phyloP scores from a whole-genome alignment of 1,284 basidiomycete species.

The Pterulicium gracile region DNA sequence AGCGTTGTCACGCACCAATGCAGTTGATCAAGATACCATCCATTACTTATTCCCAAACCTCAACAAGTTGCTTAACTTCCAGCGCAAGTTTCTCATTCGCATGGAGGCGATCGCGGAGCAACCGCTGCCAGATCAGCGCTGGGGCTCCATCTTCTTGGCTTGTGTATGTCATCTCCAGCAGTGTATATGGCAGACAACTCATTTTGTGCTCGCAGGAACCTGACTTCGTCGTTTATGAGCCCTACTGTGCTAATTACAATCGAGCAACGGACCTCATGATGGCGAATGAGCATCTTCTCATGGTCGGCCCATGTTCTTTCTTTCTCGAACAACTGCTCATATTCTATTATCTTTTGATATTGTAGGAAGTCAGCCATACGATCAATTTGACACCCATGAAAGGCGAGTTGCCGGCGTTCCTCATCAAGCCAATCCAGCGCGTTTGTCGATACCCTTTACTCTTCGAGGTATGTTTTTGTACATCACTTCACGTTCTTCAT shows the following conservation, averaged over 20 bases:
- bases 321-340: conserved; percentile 17
- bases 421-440: conserved; percentile 87
- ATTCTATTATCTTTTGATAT: conserved; percentile 20
- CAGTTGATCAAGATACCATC: conserved; percentile 90
- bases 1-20: conserved; percentile 69
- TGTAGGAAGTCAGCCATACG: conserved; percentile 61
- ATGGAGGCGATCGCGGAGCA: conserved; percentile 80
- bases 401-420: conserved; percentile 82
- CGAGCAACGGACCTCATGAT: conserved; percentile 81
- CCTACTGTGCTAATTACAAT: conserved; percentile 95
- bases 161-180: conserved; percentile 47
- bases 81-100: conserved; percentile 92
- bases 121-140: conserved; percentile 81
- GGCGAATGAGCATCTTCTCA: conserved; percentile 73
- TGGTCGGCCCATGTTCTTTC: conserved; percentile 41
- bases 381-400: conserved; percentile 56
- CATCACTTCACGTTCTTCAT: conserved; percentile 31
- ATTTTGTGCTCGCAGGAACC: conserved; percentile 74
- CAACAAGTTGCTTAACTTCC: conserved; percentile 93
- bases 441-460: conserved; percentile 91
- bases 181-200: conserved; percentile 26
- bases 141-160: conserved; percentile 78
- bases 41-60: conserved; percentile 94
- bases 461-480: conserved; percentile 53
- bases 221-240: conserved; percentile 91